Base-by-base conservation (phyloP, 257 asterid species). In the Fraxinus anomala region DNA sequence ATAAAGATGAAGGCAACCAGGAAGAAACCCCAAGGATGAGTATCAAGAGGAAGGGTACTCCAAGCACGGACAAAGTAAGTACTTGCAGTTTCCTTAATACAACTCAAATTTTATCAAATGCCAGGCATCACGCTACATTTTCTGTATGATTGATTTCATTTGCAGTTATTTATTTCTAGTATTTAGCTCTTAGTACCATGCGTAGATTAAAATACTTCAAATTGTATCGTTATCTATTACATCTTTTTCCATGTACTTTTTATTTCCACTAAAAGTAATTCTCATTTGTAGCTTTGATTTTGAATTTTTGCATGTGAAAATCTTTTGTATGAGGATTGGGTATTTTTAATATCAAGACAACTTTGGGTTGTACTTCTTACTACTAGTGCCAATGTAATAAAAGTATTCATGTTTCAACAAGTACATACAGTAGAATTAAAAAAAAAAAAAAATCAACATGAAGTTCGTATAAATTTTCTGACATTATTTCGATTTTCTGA, bases 11-110 rank as follows among this genome's bases (percentile, higher is more conserved):
- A 75, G 86, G 42, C 71, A 80, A 71, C 79, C 77, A 67, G 76
- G 97, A 89, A 84, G 92, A 90, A 83, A 86, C 85, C 72, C 83
- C 86, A 26, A 84, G 68, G 84, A 78, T 23, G 73, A 83, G 79
- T 81, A 30, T 86, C 82, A 96, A 89, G 92, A 88, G 95, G 83
- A 89, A 93, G 81, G 88, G 82, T 66, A 76, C 91, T 74, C 83
- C 87, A 26, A 92, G 87, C 81, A 84, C 84, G 73, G 90, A 85
- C 65, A 88, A 90, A 76, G 98, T 92, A 84, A 23, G 84, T 56
- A 61, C 59, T 78, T 61, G 68, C 33, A 33, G 11, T 54, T 59
- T 26, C 9, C 17, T 23, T 31, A 44, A 67, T 77, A 33, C 39
- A 7, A 61, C 31, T 73, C 24, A 10, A 28, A 54, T 66, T 21